A percentile compares a stretch with the other conserved stretches of the same genome.
Conservation (phyloP, 495 filamentous ascomycete species). For the Daldinia loculata region DNA sequence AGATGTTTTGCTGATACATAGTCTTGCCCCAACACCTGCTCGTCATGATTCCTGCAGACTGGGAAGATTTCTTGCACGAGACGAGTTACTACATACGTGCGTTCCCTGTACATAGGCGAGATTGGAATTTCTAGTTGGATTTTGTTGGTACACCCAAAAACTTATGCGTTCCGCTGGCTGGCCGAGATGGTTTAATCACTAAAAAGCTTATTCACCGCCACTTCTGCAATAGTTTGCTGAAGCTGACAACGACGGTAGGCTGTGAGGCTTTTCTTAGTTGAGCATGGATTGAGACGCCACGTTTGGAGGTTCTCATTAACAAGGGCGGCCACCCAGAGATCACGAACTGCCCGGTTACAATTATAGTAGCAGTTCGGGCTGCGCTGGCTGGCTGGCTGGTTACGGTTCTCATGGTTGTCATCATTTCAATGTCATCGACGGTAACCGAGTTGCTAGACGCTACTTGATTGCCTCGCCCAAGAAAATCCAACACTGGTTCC, state of each 20-base stretch:
- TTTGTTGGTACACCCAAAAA: background rate
- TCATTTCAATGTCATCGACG: conserved; percentile 35
- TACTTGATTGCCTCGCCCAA: conserved; percentile 28
- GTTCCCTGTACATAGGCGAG: conserved; percentile 11
- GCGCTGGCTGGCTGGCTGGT: too few species aligned
- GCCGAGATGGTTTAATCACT: conserved; percentile 12
- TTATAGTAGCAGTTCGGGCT: conserved; percentile 11
- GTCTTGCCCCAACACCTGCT: conserved; percentile 17
- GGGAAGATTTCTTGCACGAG: conserved; percentile 16
- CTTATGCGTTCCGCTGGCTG: conserved; percentile 7
- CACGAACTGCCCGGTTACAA: conserved; percentile 14
- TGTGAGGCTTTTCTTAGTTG: conserved; percentile 22
- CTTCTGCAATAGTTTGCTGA: conserved; percentile 27
- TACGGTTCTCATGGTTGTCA: conserved; percentile 25
- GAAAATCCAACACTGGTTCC: conserved; percentile 23
- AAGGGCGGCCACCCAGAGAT: conserved; percentile 22
- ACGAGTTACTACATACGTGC: background rate
- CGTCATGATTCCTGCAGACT: conserved; percentile 34
- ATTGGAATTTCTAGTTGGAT: background rate
- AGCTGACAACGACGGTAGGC: conserved; percentile 27
- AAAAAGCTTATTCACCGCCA: conserved; percentile 44
- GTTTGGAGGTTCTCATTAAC: conserved; percentile 9
- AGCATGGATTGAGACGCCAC: conserved; percentile 22
- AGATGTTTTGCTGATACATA: conserved; percentile 31
- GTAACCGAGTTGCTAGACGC: conserved; percentile 14